Evolutionary conservation across 2,329 filamentous ascomycete genomes (phyloP), one percentile per base, ranked within the genome.

Genomic region (Metarhizium album): DNA sequence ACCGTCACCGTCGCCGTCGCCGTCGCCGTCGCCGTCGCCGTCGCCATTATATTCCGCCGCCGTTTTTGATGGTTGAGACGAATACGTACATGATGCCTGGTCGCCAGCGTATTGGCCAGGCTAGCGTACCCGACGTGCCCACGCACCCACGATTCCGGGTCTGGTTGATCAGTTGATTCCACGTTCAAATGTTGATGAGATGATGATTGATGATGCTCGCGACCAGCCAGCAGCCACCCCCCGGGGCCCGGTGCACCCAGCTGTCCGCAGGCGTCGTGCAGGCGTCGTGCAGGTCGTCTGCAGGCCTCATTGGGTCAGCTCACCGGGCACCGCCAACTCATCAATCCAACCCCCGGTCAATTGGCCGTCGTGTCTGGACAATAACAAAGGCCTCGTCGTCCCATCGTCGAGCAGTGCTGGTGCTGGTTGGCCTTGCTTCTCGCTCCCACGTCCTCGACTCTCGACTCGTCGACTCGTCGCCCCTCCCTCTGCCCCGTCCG

Each of bases 311-410:
- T 68, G 67, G 67, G 54, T 58, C 57, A 63, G 58, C 57, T 57
- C 57, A 55, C 60, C 65, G 59, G n/a, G 65, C 64, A 68, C 49
- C 66, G 67, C 66, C 67, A 69, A 57, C 66, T 63, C 67, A 69
- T 68, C 67, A 67, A 50, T 48, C 54, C 51, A 50, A 52, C 49
- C 55, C 27, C 56, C 53, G 50, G 51, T 52, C 57, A 49, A 52
- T 14, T 13, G 3, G 11, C n/a, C 9, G 24, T 47, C 40, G 42
- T 24, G 51, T 49, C 23, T 46, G 43, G 38, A 50, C 49, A 47
- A 50, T 40, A 50, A 46, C 42, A 46, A 50, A 47, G n/a, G 4
- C 42, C n/a, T 48, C 31, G 24, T 48, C 31, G 27, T 48, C 40
- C 46, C 24, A 45, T 48, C 38, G 42, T 45, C 11, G 13, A n/a